Conservation (phyloP, 2,329 filamentous ascomycete species). For the Paraphaeosphaeria sporulosa region DNA sequence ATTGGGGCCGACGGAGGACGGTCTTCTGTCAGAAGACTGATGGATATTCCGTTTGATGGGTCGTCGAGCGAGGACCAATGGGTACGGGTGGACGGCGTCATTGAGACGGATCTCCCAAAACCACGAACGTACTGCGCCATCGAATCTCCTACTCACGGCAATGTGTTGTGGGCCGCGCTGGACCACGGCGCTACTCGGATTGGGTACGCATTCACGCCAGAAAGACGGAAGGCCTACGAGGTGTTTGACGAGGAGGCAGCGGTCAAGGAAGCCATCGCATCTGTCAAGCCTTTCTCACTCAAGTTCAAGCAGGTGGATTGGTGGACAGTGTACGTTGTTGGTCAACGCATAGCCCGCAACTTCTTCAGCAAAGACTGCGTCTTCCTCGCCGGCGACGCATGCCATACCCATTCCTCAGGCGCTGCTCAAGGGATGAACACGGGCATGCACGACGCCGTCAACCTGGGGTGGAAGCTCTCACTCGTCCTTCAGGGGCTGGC, state of each 20-base stretch:
- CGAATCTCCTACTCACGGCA: conserved; percentile 61
- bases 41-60: conserved; percentile 60
- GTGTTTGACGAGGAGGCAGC: conserved; percentile 48
- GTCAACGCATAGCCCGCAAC: conserved; percentile 49
- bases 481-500: conserved; percentile 53
- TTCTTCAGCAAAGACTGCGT: conserved; percentile 53
- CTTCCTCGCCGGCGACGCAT: conserved; percentile 65
- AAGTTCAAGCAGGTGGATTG: conserved; percentile 52
- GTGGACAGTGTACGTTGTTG: conserved; percentile 55
- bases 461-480: conserved; percentile 64
- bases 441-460: conserved; percentile 62
- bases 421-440: conserved; percentile 68
- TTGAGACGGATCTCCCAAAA: conserved; percentile 60
- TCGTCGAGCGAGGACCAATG: conserved; percentile 60
- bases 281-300: conserved; percentile 51
- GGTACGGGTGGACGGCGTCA: conserved; percentile 61
- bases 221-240: conserved; percentile 46
- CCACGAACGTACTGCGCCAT: conserved; percentile 57
- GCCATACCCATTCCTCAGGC: conserved; percentile 63
- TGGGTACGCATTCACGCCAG: conserved; percentile 60
- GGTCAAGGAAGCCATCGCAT: conserved; percentile 49
- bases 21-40: conserved; percentile 57
- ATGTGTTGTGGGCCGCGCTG: conserved; percentile 63
- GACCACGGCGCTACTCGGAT: conserved; percentile 63
- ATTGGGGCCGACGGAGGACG: conserved; percentile 62